Evolutionary conservation across 2,329 filamentous ascomycete species (phyloP).

Genomic region (Corinectria fuckeliana): DNA sequence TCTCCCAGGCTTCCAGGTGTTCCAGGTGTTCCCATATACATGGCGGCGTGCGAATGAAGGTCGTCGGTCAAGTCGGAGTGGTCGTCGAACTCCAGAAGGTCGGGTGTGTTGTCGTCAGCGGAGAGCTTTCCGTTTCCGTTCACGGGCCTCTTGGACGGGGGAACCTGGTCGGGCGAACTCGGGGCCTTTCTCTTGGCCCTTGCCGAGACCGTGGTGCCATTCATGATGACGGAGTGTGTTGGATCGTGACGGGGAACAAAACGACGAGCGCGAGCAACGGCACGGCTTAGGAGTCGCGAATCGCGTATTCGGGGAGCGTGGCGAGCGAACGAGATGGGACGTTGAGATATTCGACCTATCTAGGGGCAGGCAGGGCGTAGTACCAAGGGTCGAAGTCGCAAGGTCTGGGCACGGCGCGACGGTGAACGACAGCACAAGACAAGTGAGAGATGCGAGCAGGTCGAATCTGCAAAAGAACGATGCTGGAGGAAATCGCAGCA

Average conservation of each 20-base stretch:
- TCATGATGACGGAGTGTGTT: constrained; percentile 46
- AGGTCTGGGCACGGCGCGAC: constrained; percentile 24
- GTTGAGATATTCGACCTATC: constrained; percentile 17
- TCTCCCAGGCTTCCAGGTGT: constrained; percentile 59
- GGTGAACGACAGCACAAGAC: constrained; percentile 35
- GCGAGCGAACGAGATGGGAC: constrained; percentile 19
- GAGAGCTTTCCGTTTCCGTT: constrained; percentile 60
- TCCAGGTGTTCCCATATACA: constrained; percentile 48
- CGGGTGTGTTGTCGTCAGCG: constrained; percentile 57
- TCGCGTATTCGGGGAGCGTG: constrained; percentile 14
- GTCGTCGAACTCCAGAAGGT: constrained; percentile 48
- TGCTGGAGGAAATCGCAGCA: constrained; percentile 36
- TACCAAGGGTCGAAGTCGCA: constrained; percentile 32
- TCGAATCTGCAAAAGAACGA: constrained; percentile 15
- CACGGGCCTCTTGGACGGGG: constrained; percentile 45
- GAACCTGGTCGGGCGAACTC: constrained; percentile 47
- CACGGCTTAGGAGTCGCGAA: constrained; percentile 6
- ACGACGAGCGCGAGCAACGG: constrained; percentile 16
- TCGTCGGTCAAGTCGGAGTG: constrained; percentile 52
- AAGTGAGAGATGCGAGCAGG: constrained; percentile 20
- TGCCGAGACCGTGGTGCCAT: constrained; percentile 48
- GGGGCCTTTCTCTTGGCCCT: constrained; percentile 61
- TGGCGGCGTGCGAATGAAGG: constrained; percentile 41
- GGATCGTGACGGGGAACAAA: constrained; percentile 5
- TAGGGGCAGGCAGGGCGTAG: constrained; percentile 22